Evolutionary conservation across 169 alveolate species (phyloP).

Genomic region (Plasmodium gonderi): DNA sequence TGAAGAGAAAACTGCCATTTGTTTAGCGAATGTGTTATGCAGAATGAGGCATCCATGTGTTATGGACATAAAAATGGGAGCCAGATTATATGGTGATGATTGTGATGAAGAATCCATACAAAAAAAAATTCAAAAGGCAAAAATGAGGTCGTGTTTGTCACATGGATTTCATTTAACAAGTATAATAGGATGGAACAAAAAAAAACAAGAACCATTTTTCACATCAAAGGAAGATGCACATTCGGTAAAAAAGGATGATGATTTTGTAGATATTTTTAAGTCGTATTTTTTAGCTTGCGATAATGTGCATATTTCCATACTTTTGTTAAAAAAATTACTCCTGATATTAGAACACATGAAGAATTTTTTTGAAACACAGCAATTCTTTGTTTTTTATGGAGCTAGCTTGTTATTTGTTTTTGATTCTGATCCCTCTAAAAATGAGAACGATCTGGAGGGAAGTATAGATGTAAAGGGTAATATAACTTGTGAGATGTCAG

Average conservation of each 20-base stretch:
- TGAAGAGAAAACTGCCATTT: constrained; percentile 71
- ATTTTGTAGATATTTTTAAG: constrained; percentile 63
- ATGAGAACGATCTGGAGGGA: not conserved
- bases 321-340: constrained; percentile 70
- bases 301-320: constrained; percentile 35
- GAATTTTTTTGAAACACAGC: constrained; percentile 76
- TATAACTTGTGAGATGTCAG: not conserved
- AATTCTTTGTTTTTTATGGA: constrained; percentile 80
- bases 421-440: constrained; percentile 75
- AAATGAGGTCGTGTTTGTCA: constrained; percentile 72
- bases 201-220: constrained; percentile 56
- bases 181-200: constrained; percentile 78
- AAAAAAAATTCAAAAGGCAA: constrained; percentile 78
- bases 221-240: constrained; percentile 77
- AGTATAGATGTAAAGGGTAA: not conserved
- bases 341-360: constrained; percentile 64
- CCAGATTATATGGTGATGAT: constrained; percentile 80
- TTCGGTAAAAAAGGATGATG: constrained; percentile 66
- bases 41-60: constrained; percentile 82
- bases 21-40: constrained; percentile 76
- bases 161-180: constrained; percentile 84
- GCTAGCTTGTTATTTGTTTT: constrained; percentile 79
- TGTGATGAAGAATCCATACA: constrained; percentile 72
- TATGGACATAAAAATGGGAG: constrained; percentile 84
- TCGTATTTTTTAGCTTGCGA: constrained; percentile 74